Conservation (phyloP, 768 basidiomycete species). For the Tulasnella calospora region DNA sequence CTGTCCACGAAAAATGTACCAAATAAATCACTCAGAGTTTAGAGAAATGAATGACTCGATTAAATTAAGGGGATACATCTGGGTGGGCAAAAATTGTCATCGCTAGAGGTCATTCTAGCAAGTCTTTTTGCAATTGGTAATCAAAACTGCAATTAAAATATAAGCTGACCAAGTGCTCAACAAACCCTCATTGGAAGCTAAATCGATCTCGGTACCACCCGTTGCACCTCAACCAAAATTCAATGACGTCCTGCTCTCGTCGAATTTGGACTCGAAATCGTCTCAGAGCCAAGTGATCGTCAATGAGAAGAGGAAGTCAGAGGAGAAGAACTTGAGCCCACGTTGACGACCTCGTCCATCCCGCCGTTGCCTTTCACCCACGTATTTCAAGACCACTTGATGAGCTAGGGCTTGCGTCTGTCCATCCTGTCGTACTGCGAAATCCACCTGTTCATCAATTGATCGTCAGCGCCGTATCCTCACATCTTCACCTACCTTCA, state of each 20-base stretch:
- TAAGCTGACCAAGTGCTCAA: slow-evolving; percentile 27
- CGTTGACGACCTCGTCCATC: slow-evolving; percentile 39
- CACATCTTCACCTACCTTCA: slow-evolving; percentile 72
- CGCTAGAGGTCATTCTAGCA: too few species aligned
- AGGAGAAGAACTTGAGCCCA: slow-evolving; percentile 44
- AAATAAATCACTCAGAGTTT: too few species aligned
- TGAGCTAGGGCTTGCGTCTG: slow-evolving; percentile 28
- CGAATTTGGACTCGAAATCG: slow-evolving; percentile 32
- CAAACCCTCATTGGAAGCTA: slow-evolving; percentile 29
- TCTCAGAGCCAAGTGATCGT: slow-evolving; percentile 57
- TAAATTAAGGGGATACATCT: too few species aligned
- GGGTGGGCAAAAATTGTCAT: too few species aligned
- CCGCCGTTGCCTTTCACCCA: slow-evolving; percentile 42
- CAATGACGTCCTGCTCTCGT: slow-evolving; percentile 59
- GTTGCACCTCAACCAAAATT: slow-evolving; percentile 56
- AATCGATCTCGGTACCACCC: slow-evolving; percentile 43
- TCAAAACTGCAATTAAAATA: too few species aligned
- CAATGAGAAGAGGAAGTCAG: slow-evolving; percentile 39
- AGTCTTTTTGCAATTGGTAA: too few species aligned
- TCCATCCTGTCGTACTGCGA: slow-evolving; percentile 42
- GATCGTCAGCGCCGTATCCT: slow-evolving; percentile 72
- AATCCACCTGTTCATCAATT: slow-evolving; percentile 72
- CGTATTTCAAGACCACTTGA: slow-evolving; percentile 58
- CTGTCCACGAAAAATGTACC: too few species aligned
- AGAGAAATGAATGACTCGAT: too few species aligned